A percentile compares a stretch with the other conserved stretches of the same genome.
phyloP scores from a whole-genome alignment of 179 eudicot species.

The Beta macrorhiza region DNA sequence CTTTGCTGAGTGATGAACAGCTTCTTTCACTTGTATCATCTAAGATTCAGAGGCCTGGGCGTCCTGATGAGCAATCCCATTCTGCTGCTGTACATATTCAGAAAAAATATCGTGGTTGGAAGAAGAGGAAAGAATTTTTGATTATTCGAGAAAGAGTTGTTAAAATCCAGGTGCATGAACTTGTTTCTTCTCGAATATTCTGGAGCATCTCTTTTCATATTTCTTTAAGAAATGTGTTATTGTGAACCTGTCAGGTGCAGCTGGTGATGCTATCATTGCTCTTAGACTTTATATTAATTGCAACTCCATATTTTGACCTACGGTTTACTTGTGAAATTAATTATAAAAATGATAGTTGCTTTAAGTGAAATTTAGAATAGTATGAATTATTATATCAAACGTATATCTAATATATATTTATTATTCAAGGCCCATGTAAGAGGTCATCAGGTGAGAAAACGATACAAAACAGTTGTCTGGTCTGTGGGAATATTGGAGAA shows the following conservation, averaged over 20 bases:
- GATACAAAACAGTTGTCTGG: constrained; percentile 82
- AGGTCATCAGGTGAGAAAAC: constrained; percentile 82
- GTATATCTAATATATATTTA: constrained; percentile 16
- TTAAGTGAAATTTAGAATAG: background rate
- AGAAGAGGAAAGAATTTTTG: constrained; percentile 58
- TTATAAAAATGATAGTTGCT: background rate
- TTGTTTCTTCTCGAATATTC: background rate
- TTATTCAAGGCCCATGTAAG: constrained; percentile 74
- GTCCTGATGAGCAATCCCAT: constrained; percentile 37
- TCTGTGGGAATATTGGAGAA: constrained; percentile 85
- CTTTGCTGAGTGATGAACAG: constrained; percentile 46
- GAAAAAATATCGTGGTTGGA: constrained; percentile 68
- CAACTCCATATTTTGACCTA: background rate
- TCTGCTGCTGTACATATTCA: constrained; percentile 68
- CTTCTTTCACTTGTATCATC: constrained; percentile 49
- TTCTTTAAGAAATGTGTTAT: background rate
- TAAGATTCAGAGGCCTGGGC: constrained; percentile 47
- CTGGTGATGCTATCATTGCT: background rate
- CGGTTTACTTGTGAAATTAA: background rate
- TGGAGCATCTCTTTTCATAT: background rate
- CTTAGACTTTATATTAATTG: background rate
- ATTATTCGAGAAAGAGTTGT: constrained; percentile 57
- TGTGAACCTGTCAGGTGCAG: background rate
- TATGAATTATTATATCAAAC: background rate
- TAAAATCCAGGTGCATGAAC: constrained; percentile 59